Evolutionary conservation across 108 stramenopile species (phyloP).

Genomic region (Nannochloropsis granulata): DNA sequence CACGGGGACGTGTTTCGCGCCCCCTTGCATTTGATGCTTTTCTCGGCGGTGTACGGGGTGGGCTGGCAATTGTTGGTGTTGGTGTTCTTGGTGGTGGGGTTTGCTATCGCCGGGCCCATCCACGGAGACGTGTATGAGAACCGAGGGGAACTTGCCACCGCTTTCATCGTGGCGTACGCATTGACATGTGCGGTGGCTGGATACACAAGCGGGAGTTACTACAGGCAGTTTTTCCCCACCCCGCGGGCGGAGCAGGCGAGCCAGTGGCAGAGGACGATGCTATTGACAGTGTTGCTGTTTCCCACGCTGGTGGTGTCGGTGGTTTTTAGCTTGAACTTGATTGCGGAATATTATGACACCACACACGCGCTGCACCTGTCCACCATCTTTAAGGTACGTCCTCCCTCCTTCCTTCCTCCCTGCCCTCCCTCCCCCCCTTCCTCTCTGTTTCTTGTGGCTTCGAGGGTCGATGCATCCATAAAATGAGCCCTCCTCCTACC

Average conservation of each 20-base stretch:
- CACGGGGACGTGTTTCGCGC: constrained; percentile 95
- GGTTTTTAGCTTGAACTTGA: constrained; percentile 53
- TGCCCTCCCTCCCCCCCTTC: neutral
- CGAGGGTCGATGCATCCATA: no score
- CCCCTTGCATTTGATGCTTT: constrained; percentile 57
- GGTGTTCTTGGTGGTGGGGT: constrained; percentile 75
- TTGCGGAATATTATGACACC: constrained; percentile 69
- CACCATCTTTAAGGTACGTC: constrained; percentile 54
- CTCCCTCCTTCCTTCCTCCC: neutral
- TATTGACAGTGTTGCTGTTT: constrained; percentile 69
- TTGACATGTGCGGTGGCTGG: constrained; percentile 75
- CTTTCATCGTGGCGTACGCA: constrained; percentile 69
- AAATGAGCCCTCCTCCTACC: no score
- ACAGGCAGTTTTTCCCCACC: constrained; percentile 62
- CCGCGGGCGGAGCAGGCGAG: constrained; percentile 17
- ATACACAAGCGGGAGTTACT: constrained; percentile 67
- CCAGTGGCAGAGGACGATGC: constrained; percentile 50
- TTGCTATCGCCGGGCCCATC: constrained; percentile 70
- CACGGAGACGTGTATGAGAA: constrained; percentile 92
- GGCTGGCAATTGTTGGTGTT: constrained; percentile 88
- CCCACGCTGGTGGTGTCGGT: constrained; percentile 55
- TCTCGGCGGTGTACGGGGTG: constrained; percentile 77
- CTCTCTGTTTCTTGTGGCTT: neutral
- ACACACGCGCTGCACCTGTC: constrained; percentile 1
- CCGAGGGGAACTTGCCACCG: constrained; percentile 74